phyloP scores from a whole-genome alignment of 345 rosid species.

The Luvunga scandens region DNA sequence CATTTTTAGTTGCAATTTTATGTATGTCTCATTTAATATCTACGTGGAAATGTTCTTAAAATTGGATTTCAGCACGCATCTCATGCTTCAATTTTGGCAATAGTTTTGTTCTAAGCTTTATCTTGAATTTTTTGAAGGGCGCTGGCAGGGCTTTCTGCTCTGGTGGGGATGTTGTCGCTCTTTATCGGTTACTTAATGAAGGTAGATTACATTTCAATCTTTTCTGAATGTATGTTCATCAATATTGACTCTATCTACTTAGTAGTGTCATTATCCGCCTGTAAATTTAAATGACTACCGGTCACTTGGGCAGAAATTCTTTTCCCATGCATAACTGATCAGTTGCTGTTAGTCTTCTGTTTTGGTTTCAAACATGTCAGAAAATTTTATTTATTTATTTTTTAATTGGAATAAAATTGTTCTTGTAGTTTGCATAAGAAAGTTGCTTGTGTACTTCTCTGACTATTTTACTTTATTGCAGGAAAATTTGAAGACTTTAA shows the following conservation, averaged over 20 bases:
- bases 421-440: conserved; percentile 5
- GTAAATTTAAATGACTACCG: neutral
- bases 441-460: conserved; percentile 18
- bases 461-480: conserved; percentile 31
- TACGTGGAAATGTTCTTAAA: neutral
- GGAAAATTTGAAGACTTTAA: conserved; percentile 74
- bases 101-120: conserved; percentile 27
- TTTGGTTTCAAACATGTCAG: neutral
- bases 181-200: conserved; percentile 52
- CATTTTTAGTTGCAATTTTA: neutral
- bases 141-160: conserved; percentile 81
- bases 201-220: conserved; percentile 35
- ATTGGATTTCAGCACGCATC: neutral
- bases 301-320: neutral
- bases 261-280: neutral
- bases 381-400: conserved; percentile 10
- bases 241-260: too few species aligned
- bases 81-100: conserved; percentile 13
- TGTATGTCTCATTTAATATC: neutral
- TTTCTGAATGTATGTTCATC: neutral
- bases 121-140: conserved; percentile 59
- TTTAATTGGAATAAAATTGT: neutral
- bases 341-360: neutral
- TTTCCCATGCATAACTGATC: neutral
- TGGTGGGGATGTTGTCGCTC: conserved; percentile 70